Evolutionary conservation across 2,329 filamentous ascomycete species (phyloP), one percentile per base, ranked within the genome.

Genomic region (Xylariaceae sp.): DNA sequence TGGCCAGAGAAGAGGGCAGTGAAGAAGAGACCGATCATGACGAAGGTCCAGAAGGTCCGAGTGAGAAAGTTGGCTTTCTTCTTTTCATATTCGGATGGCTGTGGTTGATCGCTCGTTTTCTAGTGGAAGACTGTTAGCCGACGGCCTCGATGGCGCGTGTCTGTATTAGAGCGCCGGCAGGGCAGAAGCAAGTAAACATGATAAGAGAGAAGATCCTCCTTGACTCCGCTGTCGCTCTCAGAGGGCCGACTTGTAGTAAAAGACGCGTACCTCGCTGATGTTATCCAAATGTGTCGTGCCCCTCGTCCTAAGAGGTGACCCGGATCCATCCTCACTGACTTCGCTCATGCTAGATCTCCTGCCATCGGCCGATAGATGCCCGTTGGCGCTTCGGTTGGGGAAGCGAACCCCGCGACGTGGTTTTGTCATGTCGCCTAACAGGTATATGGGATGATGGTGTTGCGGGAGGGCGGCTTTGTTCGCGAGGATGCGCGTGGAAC

Each of bases 11-110:
- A 95, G 74, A 99, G 89, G 61, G 91, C 85, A 52, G 84, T 82
- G 75, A 97, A 97, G 82, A 99, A 99, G 68, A 85, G 83, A 49
- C 80, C 89, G 66, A 99, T 96, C 94, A 99, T 99, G 75, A 96
- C 87, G 61, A 99, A 87, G 3, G 91, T 97, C 94, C 94, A 99
- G 80, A 97, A 91, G 49, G 93, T 93, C 67, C 94, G 87, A 32
- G 92, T 96, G 68, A 97, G 89, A 79, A 99, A 97, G 72, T 94
- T 96, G 73, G 92, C 88, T 78, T 96, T 97, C 77, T 99, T 99
- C 84, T 97, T 97, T 71, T 97, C 92, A 73, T 95, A 97, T 58
- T 97, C 94, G 64, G 84, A 62, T 23, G 82, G 53, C 29, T 62
- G 61, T 26, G 64, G 70, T 56, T 75, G 71, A 57, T 77, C 73